Evolutionary conservation across 2,329 filamentous ascomycete species (phyloP), one percentile per base, ranked within the genome.

Genomic region (Apiospora aurea): DNA sequence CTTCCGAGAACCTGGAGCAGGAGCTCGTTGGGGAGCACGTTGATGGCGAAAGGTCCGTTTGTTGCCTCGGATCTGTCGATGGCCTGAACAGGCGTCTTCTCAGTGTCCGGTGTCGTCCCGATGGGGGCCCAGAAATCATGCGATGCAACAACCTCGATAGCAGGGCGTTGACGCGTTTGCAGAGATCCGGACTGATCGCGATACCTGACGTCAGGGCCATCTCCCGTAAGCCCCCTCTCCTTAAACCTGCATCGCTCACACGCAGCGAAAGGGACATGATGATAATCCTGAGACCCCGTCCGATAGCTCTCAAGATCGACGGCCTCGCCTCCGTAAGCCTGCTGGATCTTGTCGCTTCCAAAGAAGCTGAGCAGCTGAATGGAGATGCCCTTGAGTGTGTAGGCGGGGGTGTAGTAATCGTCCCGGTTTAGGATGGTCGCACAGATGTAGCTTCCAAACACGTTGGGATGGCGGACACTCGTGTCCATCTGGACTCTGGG

Each of bases 301-400:
- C 57, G 77, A 71, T 79, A 83, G 0, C 21, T 8, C 0, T 69
- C 70, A 5, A 86, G 76, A 16, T 80, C 64, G 3, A 64, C 34
- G 8, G 18, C 21, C 3, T n/a, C 10, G 1, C 66, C 70, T 10
- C 78, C 79, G 64, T 81, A 38, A 0, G 75, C 73, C 71, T 87
- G 85, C 71, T 87, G 85, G 3, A 88, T 69, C 1, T 71, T 80
- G 1, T 85, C 83, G 74, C 85, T 87, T 38, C 80, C 80, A 75
- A 88, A 88, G 78, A 88, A 87, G 74, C 85, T 87, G 2, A 88
- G 77, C n/a, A 87, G 73, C 76, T 87, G 85, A 34, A 88, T 87
- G 21, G 84, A 82, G 29, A 88, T 83, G 3, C 80, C 82, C 71
- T 86, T 86, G 34, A 88, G 79, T 0, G 85, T 87, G 72, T 88